Evolutionary conservation across 352 stramenopile genomes (phyloP), one percentile per base, ranked within the genome.

Genomic region (Globisporangium parvum): DNA sequence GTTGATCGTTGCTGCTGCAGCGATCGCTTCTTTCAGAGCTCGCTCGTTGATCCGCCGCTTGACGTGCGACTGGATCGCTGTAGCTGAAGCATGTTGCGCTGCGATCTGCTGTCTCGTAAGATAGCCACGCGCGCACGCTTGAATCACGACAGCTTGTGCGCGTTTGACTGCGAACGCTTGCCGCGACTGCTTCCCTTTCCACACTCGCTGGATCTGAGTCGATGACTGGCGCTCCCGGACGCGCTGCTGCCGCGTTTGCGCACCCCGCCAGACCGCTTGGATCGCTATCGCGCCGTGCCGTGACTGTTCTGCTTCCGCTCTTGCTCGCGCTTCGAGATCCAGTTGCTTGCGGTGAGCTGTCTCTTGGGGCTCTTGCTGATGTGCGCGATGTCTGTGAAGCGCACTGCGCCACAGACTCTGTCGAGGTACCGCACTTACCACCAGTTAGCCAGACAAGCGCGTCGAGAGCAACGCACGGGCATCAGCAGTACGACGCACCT

Each of bases 281-380:
- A 75, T 72, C 12, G 39, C 49, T 17, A 33, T 58, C 9, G 56
- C 54, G 12, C 57, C 56, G 31, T 58, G 33, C 1, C 59, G 47
- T 3, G 61, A 44, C 20, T 55, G 41, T n/a, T 44, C 14, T n/a
- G 39, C 39, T 12, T 37, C 31, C 20, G 39, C 39, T 44, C 39
- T 17, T 10, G 44, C 21, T 49, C 67, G 69, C 31, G 65, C 58
- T 20, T 20, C 11, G 17, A 41, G 45, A 21, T 69, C 42, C 12
- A 45, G 46, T 10, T 67, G 53, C 67, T 71, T 75, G 23, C 64
- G 42, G 61, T 24, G 52, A 60, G 71, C 48, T 71, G 67, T 60
- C 11, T 59, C 15, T 41, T 18, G 26, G 24, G 49, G 14, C 28
- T 58, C 23, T 40, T 51, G 26, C 26, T 63, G n/a, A 2, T 57